Base-by-base conservation (phyloP, 2,329 filamentous ascomycete species). In the Penicillium sp. region DNA sequence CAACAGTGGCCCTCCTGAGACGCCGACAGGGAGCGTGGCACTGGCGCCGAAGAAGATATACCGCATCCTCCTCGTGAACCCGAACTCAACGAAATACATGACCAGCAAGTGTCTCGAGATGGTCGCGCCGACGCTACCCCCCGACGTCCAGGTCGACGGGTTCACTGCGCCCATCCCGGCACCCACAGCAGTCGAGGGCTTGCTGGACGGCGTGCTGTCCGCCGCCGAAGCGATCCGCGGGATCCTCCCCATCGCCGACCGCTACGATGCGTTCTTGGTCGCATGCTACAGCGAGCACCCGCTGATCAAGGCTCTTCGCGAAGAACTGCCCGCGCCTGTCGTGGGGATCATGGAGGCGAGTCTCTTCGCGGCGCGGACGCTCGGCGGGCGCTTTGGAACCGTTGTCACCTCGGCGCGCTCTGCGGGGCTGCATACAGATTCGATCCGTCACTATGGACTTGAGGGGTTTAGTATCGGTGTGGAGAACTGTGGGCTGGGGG, bases 321-420 rank as follows among this genome's bases (percentile, higher is more conserved):
- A 84, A 64, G 81, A 83, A 57, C 75, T 81, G 47, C 62, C 69
- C 3, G 71, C 81, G 52, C 82, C 82, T 0, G 72, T 79, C 5
- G 78, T 83, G 3, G 82, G 83, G 3, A 84, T 84, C 60, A 84
- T 84, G 81, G 82, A 84, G 68, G 81, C 82, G 0, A 76, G 71
- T 4, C 72, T 85, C 3, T 84, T 86, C 65, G 75, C 81, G 6
- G 79, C 82, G 6, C 70, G 82, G 7, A 84, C 83, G 59, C 74
- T 85, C 2, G 84, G 83, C 2, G 76, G 77, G 6, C 69, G 76
- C 2, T 79, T 84, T 47, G 82, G 82, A 0, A 74, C 84, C 21
- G 71, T 82, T 4, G 79, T 79, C 0, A 82, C 80, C 0, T 74
- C 72, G 2, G 65, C 72, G 19, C 67, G 81, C 21, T 78, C 75